Evolutionary conservation across 2,329 filamentous ascomycete species (phyloP), one percentile per base, ranked within the genome.

Genomic region (Pyricularia sp.): DNA sequence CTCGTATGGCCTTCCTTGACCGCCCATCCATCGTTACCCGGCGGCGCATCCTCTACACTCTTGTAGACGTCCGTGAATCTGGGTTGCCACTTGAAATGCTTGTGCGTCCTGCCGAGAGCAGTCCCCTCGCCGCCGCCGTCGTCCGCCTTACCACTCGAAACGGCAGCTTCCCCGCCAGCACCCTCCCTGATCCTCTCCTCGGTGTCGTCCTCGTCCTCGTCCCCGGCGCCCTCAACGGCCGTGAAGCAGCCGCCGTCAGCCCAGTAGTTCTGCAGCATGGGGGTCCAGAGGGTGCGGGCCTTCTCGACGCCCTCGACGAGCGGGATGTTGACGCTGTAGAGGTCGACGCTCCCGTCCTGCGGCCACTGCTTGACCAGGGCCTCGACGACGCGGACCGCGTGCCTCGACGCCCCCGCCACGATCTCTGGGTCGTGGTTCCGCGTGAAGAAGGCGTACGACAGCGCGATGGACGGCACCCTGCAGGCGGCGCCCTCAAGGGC

Each of bases 51-150:
- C 73, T 93, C 88, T n/a, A 97, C 93, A 73, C 91, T 94, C 76
- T 91, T 87, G 78, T 93, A 93, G 2, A 98, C 93, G 78, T 97
- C 94, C 42, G 87, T 84, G 79, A 98, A 95, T 71, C 87, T 88
- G 2, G 94, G 95, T 65, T 92, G 88, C 95, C 95, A 98, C 80
- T 94, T 96, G 83, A 97, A 98, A 79, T 96, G 92, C 77, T 92
- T 92, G 78, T 97, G 92, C 69, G 83, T 85, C 59, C 80, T 75
- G 4, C 69, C 69, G 33, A 20, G 4, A 23, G 31, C 33, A 26
- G 23, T 12, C 7, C 23, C 33, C 20, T 65, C 28, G 28, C 17
- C 65, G 12, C 28, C 63, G 31, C n/a, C 64, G n/a, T 20, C 10
- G 55, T 74, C 80, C 64, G 79, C 26, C 9, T 30, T 31, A 55